Percentiles rank a stretch among this genome's conserved stretches.
phyloP scores from a whole-genome alignment of 2,329 filamentous ascomycete species.

The Penicillium sp. region DNA sequence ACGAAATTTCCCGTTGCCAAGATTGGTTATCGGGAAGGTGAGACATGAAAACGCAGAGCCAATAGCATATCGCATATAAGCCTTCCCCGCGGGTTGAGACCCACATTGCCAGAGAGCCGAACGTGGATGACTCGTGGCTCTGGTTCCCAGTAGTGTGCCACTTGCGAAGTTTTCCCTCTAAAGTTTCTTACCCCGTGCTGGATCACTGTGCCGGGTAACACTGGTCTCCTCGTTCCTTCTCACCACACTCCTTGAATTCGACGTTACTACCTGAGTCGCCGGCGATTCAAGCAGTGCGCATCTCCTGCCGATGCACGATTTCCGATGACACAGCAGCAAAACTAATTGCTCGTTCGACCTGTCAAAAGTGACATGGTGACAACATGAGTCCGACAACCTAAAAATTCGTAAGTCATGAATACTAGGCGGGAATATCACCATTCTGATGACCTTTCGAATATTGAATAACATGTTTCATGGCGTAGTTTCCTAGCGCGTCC shows the following conservation, averaged over 20 bases:
- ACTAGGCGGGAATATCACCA: not conserved
- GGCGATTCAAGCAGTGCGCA: slow-evolving; percentile 6
- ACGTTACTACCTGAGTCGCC: slow-evolving; percentile 5
- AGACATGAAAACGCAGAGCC: not conserved
- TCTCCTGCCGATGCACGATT: not conserved
- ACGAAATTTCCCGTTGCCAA: slow-evolving; percentile 9
- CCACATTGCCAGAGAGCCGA: not conserved
- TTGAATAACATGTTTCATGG: not conserved
- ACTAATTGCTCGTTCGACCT: not conserved
- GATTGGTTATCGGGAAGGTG: not conserved
- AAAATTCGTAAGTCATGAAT: not conserved
- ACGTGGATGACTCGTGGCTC: not conserved
- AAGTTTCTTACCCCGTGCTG: slow-evolving; percentile 1
- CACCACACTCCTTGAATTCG: not conserved
- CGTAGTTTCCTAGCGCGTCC: not conserved
- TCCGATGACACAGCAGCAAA: not conserved
- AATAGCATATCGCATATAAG: slow-evolving; percentile 3
- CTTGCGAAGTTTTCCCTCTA: slow-evolving; percentile 4
- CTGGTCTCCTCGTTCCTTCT: not conserved
- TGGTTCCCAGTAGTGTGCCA: not conserved
- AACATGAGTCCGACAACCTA: slow-evolving; percentile 4
- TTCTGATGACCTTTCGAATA: not conserved
- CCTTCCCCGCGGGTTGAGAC: not conserved
- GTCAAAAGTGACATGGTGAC: slow-evolving; percentile 8
- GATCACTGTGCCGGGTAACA: not conserved